Evolutionary conservation across 2,329 filamentous ascomycete species (phyloP).

Genomic region (Dissoconium aciculare): DNA sequence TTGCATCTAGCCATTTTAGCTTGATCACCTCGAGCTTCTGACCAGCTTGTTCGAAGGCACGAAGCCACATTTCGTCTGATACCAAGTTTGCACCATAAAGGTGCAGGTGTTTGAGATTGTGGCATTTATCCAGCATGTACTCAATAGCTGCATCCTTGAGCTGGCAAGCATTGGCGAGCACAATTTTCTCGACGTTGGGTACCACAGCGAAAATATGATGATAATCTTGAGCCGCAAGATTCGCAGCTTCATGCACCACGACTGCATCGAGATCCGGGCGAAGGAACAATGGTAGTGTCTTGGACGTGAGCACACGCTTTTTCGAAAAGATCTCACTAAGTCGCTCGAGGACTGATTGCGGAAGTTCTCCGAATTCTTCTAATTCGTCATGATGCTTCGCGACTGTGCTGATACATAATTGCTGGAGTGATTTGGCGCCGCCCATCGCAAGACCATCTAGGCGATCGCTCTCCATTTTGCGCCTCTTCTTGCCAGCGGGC

Average conservation of each 20-base stretch:
- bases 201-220: slow-evolving; percentile 65
- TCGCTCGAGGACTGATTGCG: slow-evolving; percentile 39
- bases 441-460: slow-evolving; percentile 56
- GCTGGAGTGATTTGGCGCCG: slow-evolving; percentile 54
- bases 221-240: slow-evolving; percentile 61
- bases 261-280: slow-evolving; percentile 40
- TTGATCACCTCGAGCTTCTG: slow-evolving; percentile 51
- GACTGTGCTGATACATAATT: slow-evolving; percentile 49
- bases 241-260: slow-evolving; percentile 47
- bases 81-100: slow-evolving; percentile 76
- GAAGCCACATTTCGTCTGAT: slow-evolving; percentile 58
- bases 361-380: slow-evolving; percentile 50
- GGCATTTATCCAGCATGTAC: slow-evolving; percentile 60
- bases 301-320: slow-evolving; percentile 42
- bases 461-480: slow-evolving; percentile 68
- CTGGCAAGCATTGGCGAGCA: slow-evolving; percentile 73
- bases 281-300: slow-evolving; percentile 36
- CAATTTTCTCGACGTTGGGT: slow-evolving; percentile 52
- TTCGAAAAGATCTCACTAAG: slow-evolving; percentile 51
- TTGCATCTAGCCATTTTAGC: slow-evolving; percentile 69
- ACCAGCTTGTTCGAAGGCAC: slow-evolving; percentile 53
- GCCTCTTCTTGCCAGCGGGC: slow-evolving; percentile 45
- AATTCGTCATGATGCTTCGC: slow-evolving; percentile 48
- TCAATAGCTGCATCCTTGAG: slow-evolving; percentile 75
- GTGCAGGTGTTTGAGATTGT: slow-evolving; percentile 55